phyloP scores from a whole-genome alignment of 2,329 filamentous ascomycete genomes.

The Monilinia laxa region DNA sequence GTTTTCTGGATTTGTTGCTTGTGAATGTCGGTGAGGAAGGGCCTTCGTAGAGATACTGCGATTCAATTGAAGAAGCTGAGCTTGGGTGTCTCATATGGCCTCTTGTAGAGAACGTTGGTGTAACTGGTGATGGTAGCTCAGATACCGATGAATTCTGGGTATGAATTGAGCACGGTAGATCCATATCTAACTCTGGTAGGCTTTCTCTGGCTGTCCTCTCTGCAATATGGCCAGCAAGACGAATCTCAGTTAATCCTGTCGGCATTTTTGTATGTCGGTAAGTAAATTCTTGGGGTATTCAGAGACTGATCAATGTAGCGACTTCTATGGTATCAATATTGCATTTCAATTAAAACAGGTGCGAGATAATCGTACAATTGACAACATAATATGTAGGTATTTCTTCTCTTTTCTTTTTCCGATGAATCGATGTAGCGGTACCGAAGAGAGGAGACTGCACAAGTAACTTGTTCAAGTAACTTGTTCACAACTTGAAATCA shows the following conservation, averaged over 20 bases:
- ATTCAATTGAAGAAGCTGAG: conserved; percentile 75
- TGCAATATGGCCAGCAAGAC: conserved; percentile 55
- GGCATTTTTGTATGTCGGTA: conserved; percentile 31
- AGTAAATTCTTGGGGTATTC: background rate
- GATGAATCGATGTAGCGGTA: conserved; percentile 26
- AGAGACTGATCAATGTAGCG: conserved; percentile 19
- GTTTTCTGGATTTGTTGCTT: conserved; percentile 57
- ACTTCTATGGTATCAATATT: conserved; percentile 19
- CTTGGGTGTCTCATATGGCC: conserved; percentile 67
- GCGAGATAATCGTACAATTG: conserved; percentile 29
- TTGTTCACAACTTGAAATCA: conserved; percentile 24
- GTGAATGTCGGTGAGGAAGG: conserved; percentile 58
- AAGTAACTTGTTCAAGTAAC: conserved; percentile 23
- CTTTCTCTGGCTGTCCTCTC: conserved; percentile 48
- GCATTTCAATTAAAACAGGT: conserved; percentile 14
- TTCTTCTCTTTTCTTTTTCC: conserved; percentile 25
- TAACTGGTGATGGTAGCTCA: conserved; percentile 67
- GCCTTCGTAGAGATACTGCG: conserved; percentile 52
- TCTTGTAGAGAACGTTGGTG: conserved; percentile 63
- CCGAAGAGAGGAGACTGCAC: conserved; percentile 6
- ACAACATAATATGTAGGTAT: conserved; percentile 33
- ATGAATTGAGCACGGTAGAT: conserved; percentile 37
- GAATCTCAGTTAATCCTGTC: conserved; percentile 52
- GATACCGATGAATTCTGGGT: conserved; percentile 48
- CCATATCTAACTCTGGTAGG: conserved; percentile 36